These are phyloP conservation scores for Trichoderma sp. DNA, from an alignment of 2,329 filamentous ascomycete species.

Conservation along the genomic window DNA sequence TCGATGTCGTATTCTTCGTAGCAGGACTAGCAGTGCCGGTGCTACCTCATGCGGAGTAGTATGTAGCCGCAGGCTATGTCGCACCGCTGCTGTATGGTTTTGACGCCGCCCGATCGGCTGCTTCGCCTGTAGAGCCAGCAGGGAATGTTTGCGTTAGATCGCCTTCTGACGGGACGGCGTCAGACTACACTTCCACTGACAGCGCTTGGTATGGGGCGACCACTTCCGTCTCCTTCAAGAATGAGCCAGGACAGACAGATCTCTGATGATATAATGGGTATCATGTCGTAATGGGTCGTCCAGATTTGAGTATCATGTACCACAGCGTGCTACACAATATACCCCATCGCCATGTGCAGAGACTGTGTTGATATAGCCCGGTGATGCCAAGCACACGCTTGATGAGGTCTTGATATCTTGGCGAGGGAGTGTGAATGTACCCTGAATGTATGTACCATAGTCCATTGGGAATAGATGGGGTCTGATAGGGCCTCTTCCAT, in stretches of 20 bases:
- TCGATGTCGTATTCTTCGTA: neutral
- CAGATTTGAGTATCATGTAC: neutral
- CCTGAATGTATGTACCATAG: neutral
- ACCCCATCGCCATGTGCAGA: neutral
- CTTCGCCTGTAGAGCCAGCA: neutral
- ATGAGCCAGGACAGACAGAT: neutral
- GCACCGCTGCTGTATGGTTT: neutral
- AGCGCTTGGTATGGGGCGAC: neutral
- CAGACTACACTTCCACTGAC: neutral
- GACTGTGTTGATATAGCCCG: neutral
- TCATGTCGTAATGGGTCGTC: neutral
- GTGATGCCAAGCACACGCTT: neutral
- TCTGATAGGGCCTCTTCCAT: neutral
- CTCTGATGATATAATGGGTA: neutral
- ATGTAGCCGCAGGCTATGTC: neutral
- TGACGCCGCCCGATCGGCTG: constrained; percentile 7
- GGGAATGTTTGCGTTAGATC: neutral
- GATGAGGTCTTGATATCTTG: neutral
- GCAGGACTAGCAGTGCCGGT: neutral
- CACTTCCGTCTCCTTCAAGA: neutral
- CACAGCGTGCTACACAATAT: neutral
- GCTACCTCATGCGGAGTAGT: constrained; percentile 13
- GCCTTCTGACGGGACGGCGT: neutral
- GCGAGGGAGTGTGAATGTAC: neutral
- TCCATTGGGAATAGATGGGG: neutral